Base-by-base conservation (phyloP, 2,329 filamentous ascomycete species). In the Xylaria sp. region DNA sequence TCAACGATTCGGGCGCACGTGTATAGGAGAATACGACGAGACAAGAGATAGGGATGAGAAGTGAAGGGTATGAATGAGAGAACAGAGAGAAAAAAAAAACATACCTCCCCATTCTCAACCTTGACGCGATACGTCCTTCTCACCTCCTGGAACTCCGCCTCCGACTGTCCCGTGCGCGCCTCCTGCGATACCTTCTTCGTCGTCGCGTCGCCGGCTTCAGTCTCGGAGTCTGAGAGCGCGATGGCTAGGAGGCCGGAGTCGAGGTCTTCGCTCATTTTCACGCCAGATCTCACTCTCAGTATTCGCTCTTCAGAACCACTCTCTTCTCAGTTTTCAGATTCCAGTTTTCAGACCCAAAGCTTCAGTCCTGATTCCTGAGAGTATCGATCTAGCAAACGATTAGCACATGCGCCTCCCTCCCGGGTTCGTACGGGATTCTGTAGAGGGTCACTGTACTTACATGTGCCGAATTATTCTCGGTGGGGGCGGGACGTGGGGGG, bases 51-150 rank as follows among this genome's bases (percentile, higher is more conserved):
- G 4, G 23, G 2, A 23, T 10, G 37, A 13, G 8, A 42, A 37
- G 8, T 30, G 7, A 6, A n/a, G 37, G 11, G 13, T 10, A 16
- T 18, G 10, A 46, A 3, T 10, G n/a, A 13, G 39, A 34, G 39
- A 11, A 23, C 4, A 16, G 30, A 8, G 46, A 19, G 16, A n/a
- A 2, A 23, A 54, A 48, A 37, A n/a, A 30, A 10, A 68, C 75
- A 63, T 67, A 83, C 82, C 65, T 84, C 73, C 59, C 82, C 82
- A 61, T 84, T 81, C 66, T 84, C 80, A 44, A 83, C 67, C 64
- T 81, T 83, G 19, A 73, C 74, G 13, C 64, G 65, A 59, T 84
- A 85, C 1, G 66, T 70, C 3, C 66, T 69, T 68, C 76, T 78
- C 2, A 84, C 72, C 4, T 70, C 72, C 62, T 76, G 76, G 64